phyloP scores from a whole-genome alignment of 345 rosid genomes.

The Gossypium sturtianum region DNA sequence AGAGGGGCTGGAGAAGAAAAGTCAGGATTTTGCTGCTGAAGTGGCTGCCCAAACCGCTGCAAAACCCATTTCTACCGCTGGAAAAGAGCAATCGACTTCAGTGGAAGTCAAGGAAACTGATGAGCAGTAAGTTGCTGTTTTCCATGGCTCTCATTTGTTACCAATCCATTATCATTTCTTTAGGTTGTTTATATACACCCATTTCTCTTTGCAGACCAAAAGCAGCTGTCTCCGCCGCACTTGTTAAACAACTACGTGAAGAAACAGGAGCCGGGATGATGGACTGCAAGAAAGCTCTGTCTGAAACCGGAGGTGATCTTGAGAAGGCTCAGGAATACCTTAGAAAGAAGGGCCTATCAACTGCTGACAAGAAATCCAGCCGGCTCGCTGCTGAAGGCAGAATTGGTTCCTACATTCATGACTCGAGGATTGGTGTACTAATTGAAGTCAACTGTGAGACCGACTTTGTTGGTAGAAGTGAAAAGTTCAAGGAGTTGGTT shows the following conservation, averaged over 20 bases:
- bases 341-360: conserved; percentile 87
- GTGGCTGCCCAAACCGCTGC: conserved; percentile 92
- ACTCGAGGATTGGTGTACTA: conserved; percentile 80
- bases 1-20: conserved; percentile 88
- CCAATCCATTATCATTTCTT: not conserved
- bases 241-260: conserved; percentile 87
- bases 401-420: conserved; percentile 87
- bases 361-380: conserved; percentile 92
- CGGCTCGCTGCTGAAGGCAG: conserved; percentile 95
- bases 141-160: not conserved
- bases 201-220: conserved; percentile 37
- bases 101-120: conserved; percentile 49
- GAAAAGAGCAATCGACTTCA: conserved; percentile 45
- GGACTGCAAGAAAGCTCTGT: conserved; percentile 95
- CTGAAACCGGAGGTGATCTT: conserved; percentile 85
- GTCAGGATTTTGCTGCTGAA: conserved; percentile 93
- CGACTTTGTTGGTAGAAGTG: conserved; percentile 90
- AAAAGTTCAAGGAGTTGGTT: conserved; percentile 78
- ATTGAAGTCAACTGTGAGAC: conserved; percentile 95
- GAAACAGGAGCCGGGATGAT: conserved; percentile 99
- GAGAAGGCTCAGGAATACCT: conserved; percentile 95
- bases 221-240: conserved; percentile 60
- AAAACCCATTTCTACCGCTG: conserved; percentile 40
- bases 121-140: conserved; percentile 44
- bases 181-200: not conserved